Base-by-base conservation (phyloP, 345 rosid genomes). In the Cochlearia excelsa region DNA sequence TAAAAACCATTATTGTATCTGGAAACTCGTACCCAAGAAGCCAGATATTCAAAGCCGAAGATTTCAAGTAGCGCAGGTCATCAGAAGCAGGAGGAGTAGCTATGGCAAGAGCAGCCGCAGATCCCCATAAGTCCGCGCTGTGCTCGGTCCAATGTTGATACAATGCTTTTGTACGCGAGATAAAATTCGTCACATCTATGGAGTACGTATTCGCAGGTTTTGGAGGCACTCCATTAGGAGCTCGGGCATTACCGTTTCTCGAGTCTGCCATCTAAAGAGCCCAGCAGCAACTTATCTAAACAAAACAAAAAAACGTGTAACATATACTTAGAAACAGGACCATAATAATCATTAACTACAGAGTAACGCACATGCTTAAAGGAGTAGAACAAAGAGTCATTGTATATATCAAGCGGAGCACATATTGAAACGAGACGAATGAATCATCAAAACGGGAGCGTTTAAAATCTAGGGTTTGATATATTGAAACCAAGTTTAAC, bases 1-100 rank as follows among this genome's bases (percentile, higher is more conserved):
- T 69, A 57, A 92, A 92, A 52, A 92, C 90, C 90, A 92, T 92
- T 16, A 92, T 78, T 0, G 98, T 88, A 79, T 88, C 96, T 0
- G 96, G 98, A 61, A 92, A 92, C 81, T 88, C 98, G 42, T 86
- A 92, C 30, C 96, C 96, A 30, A 92, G 70, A 72, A 92, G 80
- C 96, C 98, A 92, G 39, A 88, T 76, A 60, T 84, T 88, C 64
- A 92, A 49, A 6, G 98, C 96, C 0, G 96, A 92, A 0, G 98
- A 92, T 55, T 92, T 88, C 52, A 88, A 70, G 57, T 88, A 92
- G 1, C 95, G 85, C 59, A 92, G 62, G 64, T 92, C 96, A 37
- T 88, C 93, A 2, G 95, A 86, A 57, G 84, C 77, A 7, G 90
- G 92, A 40, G 96, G 93, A 0, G 98, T 83, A 59, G 96, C 88